Percentiles rank a stretch among this genome's conserved stretches.
Evolutionary conservation across 1,139 yeast genomes (phyloP).

Genomic region (Hemisphaericaspora xylanilytica): DNA sequence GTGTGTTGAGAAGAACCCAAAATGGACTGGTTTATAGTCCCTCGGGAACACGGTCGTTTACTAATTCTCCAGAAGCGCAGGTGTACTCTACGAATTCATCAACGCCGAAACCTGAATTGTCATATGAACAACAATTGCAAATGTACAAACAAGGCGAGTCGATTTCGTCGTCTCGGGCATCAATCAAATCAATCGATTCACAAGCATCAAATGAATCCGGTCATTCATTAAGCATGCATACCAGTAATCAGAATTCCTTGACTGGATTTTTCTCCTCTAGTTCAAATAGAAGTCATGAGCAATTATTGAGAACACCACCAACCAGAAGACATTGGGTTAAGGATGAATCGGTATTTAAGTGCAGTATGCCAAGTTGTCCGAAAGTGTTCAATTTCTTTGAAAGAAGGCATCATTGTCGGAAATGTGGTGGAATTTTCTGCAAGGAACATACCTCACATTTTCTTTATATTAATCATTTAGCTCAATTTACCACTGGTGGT

Average conservation of each 20-base stretch:
- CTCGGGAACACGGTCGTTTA: conserved; percentile 10
- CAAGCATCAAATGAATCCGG: conserved; percentile 31
- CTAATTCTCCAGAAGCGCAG: conserved; percentile 68
- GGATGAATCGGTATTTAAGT: conserved; percentile 60
- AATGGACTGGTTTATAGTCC: conserved; percentile 13
- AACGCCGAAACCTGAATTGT: conserved; percentile 14
- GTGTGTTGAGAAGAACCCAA: conserved; percentile 65
- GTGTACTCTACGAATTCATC: conserved; percentile 46
- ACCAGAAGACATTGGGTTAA: conserved; percentile 77
- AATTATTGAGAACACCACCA: conserved; percentile 46
- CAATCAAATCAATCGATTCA: conserved; percentile 38
- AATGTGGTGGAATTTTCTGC: conserved; percentile 91
- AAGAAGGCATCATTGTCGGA: conserved; percentile 89
- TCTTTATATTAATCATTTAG: conserved; percentile 62
- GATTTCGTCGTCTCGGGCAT: conserved; percentile 21
- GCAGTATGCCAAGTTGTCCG: conserved; percentile 60
- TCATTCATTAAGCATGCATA: conserved; percentile 16
- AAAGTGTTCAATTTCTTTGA: conserved; percentile 70
- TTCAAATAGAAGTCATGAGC: conserved; percentile 25
- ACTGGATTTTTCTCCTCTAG: conserved; percentile 10
- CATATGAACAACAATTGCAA: conserved; percentile 13
- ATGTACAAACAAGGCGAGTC: conserved; percentile 9
- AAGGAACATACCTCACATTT: conserved; percentile 59
- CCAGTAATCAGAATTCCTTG: conserved; percentile 3
- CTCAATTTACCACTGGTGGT: conserved; percentile 74